phyloP scores from a whole-genome alignment of 768 basidiomycete genomes.

The Omphalotus guepiniiformis region DNA sequence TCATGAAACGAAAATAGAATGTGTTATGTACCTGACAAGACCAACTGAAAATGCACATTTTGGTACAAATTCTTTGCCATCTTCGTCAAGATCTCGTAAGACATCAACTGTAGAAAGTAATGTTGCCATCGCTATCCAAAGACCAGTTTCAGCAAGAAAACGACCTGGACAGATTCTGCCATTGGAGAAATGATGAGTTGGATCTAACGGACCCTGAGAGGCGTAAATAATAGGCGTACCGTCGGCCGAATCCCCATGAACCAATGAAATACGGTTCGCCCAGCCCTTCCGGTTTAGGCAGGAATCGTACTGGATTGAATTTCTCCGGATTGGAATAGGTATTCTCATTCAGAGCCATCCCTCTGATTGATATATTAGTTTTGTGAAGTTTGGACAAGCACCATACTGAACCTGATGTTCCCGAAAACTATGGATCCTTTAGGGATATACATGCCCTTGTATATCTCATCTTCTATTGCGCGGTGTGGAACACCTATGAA shows the following conservation, averaged over 20 bases:
- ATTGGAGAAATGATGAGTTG: conserved; percentile 15
- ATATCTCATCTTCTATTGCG: conserved; percentile 22
- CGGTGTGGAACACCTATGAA: conserved; percentile 17
- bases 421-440: conserved; percentile 19
- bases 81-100: conserved; percentile 19
- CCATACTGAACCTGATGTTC: conserved; percentile 9
- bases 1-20: too few relatives aligned
- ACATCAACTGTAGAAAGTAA: conserved; percentile 28
- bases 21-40: neutral
- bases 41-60: neutral
- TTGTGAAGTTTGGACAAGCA: neutral
- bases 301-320: conserved; percentile 1
- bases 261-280: conserved; percentile 16
- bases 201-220: neutral
- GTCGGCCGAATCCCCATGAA: conserved; percentile 33
- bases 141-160: conserved; percentile 21
- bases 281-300: conserved; percentile 14
- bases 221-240: conserved; percentile 13
- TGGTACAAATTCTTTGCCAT: conserved; percentile 22
- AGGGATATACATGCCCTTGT: conserved; percentile 22
- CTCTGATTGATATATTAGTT: neutral
- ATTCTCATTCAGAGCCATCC: conserved; percentile 19
- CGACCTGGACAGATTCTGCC: conserved; percentile 23
- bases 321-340: conserved; percentile 6
- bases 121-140: too few relatives aligned